Conservation (phyloP, 75 land plant genomes). For the Picea glauca region DNA sequence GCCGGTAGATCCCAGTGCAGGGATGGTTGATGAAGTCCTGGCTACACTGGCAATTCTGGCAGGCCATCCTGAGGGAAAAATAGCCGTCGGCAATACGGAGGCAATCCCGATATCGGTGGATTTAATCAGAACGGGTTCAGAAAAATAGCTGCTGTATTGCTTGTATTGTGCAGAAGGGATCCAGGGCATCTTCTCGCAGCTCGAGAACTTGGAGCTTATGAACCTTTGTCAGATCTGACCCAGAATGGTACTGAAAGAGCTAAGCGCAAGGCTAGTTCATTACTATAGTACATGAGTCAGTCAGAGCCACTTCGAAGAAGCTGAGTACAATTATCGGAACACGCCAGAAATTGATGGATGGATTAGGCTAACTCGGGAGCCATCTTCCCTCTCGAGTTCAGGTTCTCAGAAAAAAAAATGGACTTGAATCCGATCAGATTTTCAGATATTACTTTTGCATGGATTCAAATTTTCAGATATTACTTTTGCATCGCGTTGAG, state of each 20-base stretch:
- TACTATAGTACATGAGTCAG: slow-evolving; percentile 47
- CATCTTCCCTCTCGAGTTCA: too few relatives aligned
- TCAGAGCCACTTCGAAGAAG: neutral
- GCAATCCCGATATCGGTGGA: slow-evolving; percentile 50
- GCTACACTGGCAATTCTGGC: slow-evolving; percentile 75
- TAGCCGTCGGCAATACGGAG: slow-evolving; percentile 45
- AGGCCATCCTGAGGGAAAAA: slow-evolving; percentile 69
- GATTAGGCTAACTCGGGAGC: too few relatives aligned
- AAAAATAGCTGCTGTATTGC: slow-evolving; percentile 74
- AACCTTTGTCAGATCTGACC: slow-evolving; percentile 41
- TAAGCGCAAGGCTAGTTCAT: slow-evolving; percentile 57
- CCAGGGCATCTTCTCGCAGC: slow-evolving; percentile 25
- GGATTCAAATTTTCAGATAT: too few relatives aligned
- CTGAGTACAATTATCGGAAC: too few relatives aligned
- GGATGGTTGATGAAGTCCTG: slow-evolving; percentile 84
- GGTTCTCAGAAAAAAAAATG: too few relatives aligned
- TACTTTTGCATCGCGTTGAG: too few relatives aligned
- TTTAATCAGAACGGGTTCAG: slow-evolving; percentile 56
- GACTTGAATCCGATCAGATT: too few relatives aligned
- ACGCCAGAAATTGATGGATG: too few relatives aligned
- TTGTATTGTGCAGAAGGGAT: slow-evolving; percentile 46
- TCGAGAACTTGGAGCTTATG: slow-evolving; percentile 44
- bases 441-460: too few relatives aligned
- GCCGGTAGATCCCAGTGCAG: slow-evolving; percentile 52
- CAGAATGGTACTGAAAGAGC: slow-evolving; percentile 69